Base-by-base conservation (phyloP, 495 filamentous ascomycete genomes). In the Glonium stellatum region DNA sequence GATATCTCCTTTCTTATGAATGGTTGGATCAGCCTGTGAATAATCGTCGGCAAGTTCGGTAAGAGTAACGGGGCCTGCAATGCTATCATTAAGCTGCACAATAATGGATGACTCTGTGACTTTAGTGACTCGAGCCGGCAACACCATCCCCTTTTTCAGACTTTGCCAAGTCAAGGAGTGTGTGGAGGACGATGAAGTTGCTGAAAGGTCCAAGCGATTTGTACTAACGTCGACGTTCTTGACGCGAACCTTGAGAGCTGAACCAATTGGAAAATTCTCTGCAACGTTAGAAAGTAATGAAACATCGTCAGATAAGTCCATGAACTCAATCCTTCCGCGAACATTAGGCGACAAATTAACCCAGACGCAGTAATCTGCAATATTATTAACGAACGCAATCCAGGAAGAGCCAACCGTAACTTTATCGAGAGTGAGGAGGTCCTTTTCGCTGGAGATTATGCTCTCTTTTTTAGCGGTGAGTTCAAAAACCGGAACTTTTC, bases 301-400 rank as follows among this genome's bases (percentile, higher is more conserved):
- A 19, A 95, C 71, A 68, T 97, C 89, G 61, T 96, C 89, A 0
- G 89, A 87, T 19, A 95, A 81, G 73, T 97, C 90, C 68, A 93
- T 81, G 51, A 84, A 78, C 41, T 80, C 82, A 49, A 98, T 81
- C 53, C 90, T 79, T 59, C 93, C 93, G 15, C 90, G 85, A 27
- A 98, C 85, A 63, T 87, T 91, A n/a, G 93, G 91, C 4, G 92
- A 88, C 25, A 97, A 71, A 68, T 88, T 96, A 50, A 92, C 84
- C 92, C 92, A 97, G 21, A 93, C 76, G 62, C 81, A 87, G 55
- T 86, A 82, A 36, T 87, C 79, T 13, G 82, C 78, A 55, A 92
- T 73, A 63, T 96, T 96, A 75, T 97, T 98, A 69, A 98, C 80
- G 69, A 92, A 97, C 2, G 83, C 90, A 51, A 92, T 74, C 74